A percentile compares a stretch with the other conserved stretches of the same genome.
phyloP scores from a whole-genome alignment of 768 basidiomycete genomes.

The Clathrus columnatus region DNA sequence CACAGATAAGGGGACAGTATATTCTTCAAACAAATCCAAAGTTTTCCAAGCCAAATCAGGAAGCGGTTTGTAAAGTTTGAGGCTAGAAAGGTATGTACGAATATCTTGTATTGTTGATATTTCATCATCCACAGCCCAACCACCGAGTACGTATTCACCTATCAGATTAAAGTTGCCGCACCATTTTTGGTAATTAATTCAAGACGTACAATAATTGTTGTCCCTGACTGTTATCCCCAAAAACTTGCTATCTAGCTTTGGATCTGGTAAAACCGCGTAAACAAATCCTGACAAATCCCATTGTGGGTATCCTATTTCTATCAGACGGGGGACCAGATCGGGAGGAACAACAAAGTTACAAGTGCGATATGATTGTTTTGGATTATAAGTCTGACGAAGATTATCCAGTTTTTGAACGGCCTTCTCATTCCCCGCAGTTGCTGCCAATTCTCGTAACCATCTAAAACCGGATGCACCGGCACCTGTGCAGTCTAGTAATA shows the following conservation, averaged over 20 bases:
- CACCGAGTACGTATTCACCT: constrained; percentile 12
- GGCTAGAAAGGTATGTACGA: background rate
- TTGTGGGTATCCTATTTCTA: constrained; percentile 16
- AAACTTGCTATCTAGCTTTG: constrained; percentile 10
- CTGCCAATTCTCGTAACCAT: constrained; percentile 10
- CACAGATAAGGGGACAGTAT: background rate
- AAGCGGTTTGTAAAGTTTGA: constrained; percentile 4
- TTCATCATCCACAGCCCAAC: constrained; percentile 12
- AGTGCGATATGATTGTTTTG: constrained; percentile 19
- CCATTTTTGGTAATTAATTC: background rate
- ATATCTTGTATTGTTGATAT: constrained; percentile 12
- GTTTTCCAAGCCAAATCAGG: constrained; percentile 12
- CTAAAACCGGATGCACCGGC: constrained; percentile 14
- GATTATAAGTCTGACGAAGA: constrained; percentile 19
- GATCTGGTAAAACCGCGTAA: constrained; percentile 12
- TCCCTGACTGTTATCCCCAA: constrained; percentile 4
- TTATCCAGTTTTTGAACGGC: constrained; percentile 5
- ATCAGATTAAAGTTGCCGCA: background rate
- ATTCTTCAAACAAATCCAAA: constrained; percentile 13
- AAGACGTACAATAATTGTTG: constrained; percentile 1
- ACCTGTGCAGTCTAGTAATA: constrained; percentile 22
- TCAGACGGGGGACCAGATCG: background rate
- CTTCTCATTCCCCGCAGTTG: background rate
- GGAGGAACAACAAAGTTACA: constrained; percentile 14
- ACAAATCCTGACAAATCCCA: constrained; percentile 12